Evolutionary conservation across 352 stramenopile genomes (phyloP), one percentile per base, ranked within the genome.

Genomic region (Globisporangium cederbergense): DNA sequence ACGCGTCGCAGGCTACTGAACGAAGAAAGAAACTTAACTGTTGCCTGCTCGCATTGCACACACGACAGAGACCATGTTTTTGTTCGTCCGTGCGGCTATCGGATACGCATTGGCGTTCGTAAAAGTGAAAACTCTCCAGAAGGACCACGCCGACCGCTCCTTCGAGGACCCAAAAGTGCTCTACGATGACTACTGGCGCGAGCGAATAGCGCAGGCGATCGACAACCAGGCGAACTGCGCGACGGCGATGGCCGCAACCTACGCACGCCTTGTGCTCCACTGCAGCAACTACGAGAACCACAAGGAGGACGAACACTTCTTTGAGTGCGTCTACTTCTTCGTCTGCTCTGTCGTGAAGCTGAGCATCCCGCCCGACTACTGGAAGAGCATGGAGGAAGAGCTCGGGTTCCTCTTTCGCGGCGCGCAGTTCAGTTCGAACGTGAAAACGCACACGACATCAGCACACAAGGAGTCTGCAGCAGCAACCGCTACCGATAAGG

Each of bases 231-330:
- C 58, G 25, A 70, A 49, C 28, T 83, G 75, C 60, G 69, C 70
- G 3, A 71, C 59, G 3, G 68, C 71, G 25, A 77, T 92, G 60
- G 77, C 79, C 9, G 70, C 78, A 2, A 70, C 76, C 0, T 92
- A 91, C 56, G 82, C 85, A 10, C 81, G 85, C 7, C 52, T 94
- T 18, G 77, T 92, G 43, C 76, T 94, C 4, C 78, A 92, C 60
- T 91, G 83, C 72, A 94, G 81, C 77, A 94, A 91, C 67, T 89
- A 82, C 58, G 83, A 93, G 70, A 85, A 86, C 53, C 81, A 91
- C 70, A 90, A 91, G 63, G 79, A 94, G 50, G 85, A 94, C 74
- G 76, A 90, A 61, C 74, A 70, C 46, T 91, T 92, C 67, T 92
- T 94, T 58, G 85, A 94, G 66, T 86, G 78, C 54, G 68, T 94